Evolutionary conservation across 176 grass and related monocot genomes (phyloP).

Genomic region (Puya raimondii): DNA sequence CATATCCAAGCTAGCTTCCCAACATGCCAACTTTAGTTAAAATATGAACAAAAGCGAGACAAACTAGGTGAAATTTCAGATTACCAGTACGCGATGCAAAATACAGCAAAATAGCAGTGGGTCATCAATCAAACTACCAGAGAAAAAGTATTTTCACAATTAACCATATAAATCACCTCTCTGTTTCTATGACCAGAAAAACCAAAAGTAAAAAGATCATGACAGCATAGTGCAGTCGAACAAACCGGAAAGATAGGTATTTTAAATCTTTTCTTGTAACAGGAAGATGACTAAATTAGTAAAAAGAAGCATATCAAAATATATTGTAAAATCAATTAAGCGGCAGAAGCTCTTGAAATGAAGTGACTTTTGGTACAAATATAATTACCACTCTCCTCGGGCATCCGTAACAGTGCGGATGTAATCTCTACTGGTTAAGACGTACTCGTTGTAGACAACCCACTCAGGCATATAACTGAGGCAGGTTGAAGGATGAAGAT

Average conservation of each 20-base stretch:
- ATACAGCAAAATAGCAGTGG: neutral
- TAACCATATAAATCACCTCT: neutral
- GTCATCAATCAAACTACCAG: neutral
- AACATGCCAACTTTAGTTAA: neutral
- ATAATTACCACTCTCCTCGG: constrained; percentile 69
- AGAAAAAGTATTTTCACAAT: neutral
- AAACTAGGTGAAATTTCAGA: neutral
- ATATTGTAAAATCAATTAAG: neutral
- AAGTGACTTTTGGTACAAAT: neutral
- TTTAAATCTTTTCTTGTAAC: neutral
- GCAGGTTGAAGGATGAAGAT: constrained; percentile 88
- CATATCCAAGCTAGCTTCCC: neutral
- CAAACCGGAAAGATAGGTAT: neutral
- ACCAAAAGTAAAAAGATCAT: neutral
- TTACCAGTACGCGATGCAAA: too few species aligned
- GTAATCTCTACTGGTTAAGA: constrained; percentile 85
- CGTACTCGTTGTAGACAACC: constrained; percentile 98
- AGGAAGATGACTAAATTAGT: neutral
- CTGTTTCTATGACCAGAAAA: neutral
- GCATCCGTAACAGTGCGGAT: constrained; percentile 91
- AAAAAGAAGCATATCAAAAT: neutral
- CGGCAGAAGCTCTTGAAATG: neutral
- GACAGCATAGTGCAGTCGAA: neutral
- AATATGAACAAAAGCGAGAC: neutral
- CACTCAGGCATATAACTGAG: constrained; percentile 95